Evolutionary conservation across 163 green algal species (phyloP).

Genomic region (Scenedesmus sp.): DNA sequence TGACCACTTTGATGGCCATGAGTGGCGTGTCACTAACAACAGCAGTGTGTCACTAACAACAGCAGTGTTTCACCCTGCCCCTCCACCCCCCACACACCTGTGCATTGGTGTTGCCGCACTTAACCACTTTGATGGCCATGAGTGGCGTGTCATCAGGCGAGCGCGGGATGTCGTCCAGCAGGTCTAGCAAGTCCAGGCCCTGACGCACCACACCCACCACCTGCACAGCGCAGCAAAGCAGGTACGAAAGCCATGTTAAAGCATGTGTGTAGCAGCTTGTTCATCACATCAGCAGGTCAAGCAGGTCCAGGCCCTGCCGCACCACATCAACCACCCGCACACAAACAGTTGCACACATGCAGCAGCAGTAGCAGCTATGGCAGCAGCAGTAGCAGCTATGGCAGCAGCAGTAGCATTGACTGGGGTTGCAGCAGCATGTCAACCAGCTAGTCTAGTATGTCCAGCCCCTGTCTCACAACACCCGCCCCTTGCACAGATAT

Average conservation of each 20-base stretch:
- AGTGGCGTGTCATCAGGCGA: slow-evolving; percentile 42
- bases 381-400: too few relatives aligned
- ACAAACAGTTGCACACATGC: neutral
- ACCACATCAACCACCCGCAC: slow-evolving; percentile 44
- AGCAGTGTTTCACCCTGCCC: too few relatives aligned
- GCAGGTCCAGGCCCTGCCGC: neutral
- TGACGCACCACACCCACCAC: slow-evolving; percentile 35
- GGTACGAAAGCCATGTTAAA: too few relatives aligned
- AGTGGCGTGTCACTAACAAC: too few relatives aligned
- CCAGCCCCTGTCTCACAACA: neutral
- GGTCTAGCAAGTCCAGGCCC: slow-evolving; percentile 25
- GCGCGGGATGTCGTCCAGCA: slow-evolving; percentile 30
- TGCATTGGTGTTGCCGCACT: slow-evolving; percentile 47
- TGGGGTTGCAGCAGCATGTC: slow-evolving; percentile 1
- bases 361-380: too few relatives aligned
- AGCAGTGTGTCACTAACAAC: too few relatives aligned
- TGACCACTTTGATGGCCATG: slow-evolving; percentile 12
- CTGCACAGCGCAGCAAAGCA: neutral
- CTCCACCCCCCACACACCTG: too few relatives aligned
- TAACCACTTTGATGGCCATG: slow-evolving; percentile 29
- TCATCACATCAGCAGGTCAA: neutral
- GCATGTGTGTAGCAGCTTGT: too few relatives aligned
- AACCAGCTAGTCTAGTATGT: slow-evolving; percentile 14
- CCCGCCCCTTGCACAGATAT: slow-evolving; percentile 29
- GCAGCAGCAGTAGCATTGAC: slow-evolving; percentile 5